Percentiles rank a stretch among this genome's conserved stretches.
phyloP scores from a whole-genome alignment of 2,329 filamentous ascomycete genomes.

The Escovopsis sp. region DNA sequence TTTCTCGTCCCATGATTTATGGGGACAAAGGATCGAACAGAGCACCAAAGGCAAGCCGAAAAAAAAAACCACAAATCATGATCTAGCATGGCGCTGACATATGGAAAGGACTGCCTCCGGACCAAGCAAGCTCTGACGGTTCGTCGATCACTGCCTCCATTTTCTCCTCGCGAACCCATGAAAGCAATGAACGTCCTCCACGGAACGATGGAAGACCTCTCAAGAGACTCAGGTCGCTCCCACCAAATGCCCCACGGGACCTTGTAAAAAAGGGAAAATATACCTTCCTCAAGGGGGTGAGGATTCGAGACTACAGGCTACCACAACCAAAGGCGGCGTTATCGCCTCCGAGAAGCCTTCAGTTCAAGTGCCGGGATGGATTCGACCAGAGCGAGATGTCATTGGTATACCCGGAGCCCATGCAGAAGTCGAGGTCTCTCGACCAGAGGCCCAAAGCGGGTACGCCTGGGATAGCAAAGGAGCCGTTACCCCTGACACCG shows the following conservation, averaged over 20 bases:
- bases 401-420: constrained; percentile 6
- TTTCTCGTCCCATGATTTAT: no score
- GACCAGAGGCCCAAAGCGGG: neutral
- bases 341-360: constrained; percentile 3
- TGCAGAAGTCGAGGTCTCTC: constrained; percentile 2
- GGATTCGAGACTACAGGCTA: constrained; percentile 16
- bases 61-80: no score
- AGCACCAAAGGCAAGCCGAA: no score
- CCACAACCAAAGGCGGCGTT: constrained; percentile 4
- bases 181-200: neutral
- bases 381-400: constrained; percentile 13
- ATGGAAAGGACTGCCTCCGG: no score
- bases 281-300: constrained; percentile 14
- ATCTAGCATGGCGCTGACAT: no score
- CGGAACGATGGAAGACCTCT: neutral
- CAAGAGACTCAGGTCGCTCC: constrained; percentile 12
- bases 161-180: neutral
- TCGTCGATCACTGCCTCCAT: neutral
- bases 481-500: neutral
- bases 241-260: constrained; percentile 12
- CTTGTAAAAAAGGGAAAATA: constrained; percentile 14
- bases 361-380: constrained; percentile 18
- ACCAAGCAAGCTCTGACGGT: neutral
- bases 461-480: no score
- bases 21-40: no score